Base-by-base conservation (phyloP, 176 grass and related monocot genomes). In the Cocos nucifera region DNA sequence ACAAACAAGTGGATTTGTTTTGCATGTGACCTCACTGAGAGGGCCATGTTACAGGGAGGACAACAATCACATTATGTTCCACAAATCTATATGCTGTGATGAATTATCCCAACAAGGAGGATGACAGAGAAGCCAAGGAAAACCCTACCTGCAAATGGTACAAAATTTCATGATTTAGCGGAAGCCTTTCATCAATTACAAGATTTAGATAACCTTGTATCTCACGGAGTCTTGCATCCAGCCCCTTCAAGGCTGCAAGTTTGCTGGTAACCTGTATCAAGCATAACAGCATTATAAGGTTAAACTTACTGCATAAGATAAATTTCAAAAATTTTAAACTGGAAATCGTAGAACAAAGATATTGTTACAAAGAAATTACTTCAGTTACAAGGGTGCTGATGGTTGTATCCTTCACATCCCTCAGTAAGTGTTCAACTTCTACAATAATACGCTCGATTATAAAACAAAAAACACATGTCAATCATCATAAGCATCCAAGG, bases 381-480 rank as follows among this genome's bases (percentile, higher is more conserved):
- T 97, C 87, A 8, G 84, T 91, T 50, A 84, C 92, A 80, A 91
- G 84, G 15, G 92, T 97, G 76, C 87, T 91, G 71, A 97, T 83
- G 73, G 92, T 88, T 25, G 92, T 97, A 77, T 97, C 87, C 60
- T 91, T 97, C 51, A 90, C 92, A 78, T 97, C 92, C 69, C 87
- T 88, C 21, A 97, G 78, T 65, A 97, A 89, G 63, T 97, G 87
- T 67, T 97, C 87, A 67, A 97, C 92, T 53, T 87, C 92, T 91
- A 64, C 49, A 81, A 28, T 4, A 22, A 59, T 49, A 71, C 1
- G 27, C 10, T 35, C 32, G 10, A 35, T 35, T 35, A 35, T 35
- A 35, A 35, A 35, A 35, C 32, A 35, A 35, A 35, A 35, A 2
- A 1, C 32, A 35, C 8, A 35, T 8, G 5, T 35, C 32, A 35